Percentiles rank a stretch among this genome's conserved stretches.
Evolutionary conservation across 2,329 filamentous ascomycete genomes (phyloP).

Genomic region (Claviceps digitariae): DNA sequence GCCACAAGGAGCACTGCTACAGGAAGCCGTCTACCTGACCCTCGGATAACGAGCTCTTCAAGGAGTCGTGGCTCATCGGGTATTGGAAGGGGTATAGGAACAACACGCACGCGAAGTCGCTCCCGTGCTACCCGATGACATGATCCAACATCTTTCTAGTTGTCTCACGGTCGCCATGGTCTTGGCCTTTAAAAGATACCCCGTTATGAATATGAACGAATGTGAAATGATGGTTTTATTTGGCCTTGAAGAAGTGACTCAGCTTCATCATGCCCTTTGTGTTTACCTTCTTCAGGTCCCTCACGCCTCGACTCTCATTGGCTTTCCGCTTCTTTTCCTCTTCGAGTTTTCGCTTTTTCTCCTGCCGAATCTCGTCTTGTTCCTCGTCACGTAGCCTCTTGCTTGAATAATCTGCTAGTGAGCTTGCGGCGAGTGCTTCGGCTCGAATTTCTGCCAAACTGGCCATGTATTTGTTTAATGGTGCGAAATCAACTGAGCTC

Average conservation of each 20-base stretch:
- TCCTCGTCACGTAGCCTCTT: constrained; percentile 58
- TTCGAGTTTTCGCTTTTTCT: constrained; percentile 76
- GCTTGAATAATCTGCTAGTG: constrained; percentile 54
- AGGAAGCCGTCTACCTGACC: constrained; percentile 17
- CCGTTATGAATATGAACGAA: constrained; percentile 11
- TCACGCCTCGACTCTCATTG: constrained; percentile 59
- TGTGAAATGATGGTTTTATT: constrained; percentile 14
- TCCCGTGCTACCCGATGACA: constrained; percentile 18
- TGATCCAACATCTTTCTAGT: background rate
- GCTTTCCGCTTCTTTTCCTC: constrained; percentile 75
- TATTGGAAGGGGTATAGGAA: constrained; percentile 21
- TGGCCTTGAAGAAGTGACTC: constrained; percentile 83
- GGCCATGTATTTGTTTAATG: constrained; percentile 56
- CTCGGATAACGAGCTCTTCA: constrained; percentile 13
- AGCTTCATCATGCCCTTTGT: constrained; percentile 93
- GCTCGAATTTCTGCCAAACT: constrained; percentile 53
- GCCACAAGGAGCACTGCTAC: constrained; percentile 13
- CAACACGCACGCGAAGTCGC: constrained; percentile 18
- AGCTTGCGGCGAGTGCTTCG: constrained; percentile 57
- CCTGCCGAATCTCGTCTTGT: constrained; percentile 47
- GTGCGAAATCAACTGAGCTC: constrained; percentile 46
- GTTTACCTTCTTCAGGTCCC: constrained; percentile 78
- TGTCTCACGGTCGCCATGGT: background rate
- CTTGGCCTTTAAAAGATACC: constrained; percentile 15
- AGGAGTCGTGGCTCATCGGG: constrained; percentile 21